These are phyloP conservation scores for Tulasnella sp. DNA, from an alignment of 768 basidiomycete species.

Conservation along the genomic window DNA sequence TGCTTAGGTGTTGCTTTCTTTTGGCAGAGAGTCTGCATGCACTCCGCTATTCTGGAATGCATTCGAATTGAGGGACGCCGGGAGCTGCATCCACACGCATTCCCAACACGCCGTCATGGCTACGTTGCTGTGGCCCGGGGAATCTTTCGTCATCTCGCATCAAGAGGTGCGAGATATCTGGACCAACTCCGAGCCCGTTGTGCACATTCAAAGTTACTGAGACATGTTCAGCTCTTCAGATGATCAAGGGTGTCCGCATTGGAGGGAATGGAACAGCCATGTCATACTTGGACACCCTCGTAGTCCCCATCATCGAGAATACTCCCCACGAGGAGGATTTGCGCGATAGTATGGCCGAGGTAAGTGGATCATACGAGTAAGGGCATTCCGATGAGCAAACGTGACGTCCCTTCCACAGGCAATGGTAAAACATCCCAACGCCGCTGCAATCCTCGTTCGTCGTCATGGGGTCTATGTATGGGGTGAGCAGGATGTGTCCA, in stretches of 20 bases:
- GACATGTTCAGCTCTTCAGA: constrained; percentile 32
- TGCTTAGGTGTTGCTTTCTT: too few species aligned
- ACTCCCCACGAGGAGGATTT: constrained; percentile 85
- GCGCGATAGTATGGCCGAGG: constrained; percentile 73
- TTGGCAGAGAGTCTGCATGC: constrained; percentile 77
- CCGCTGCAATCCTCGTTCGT: constrained; percentile 65
- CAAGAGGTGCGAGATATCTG: constrained; percentile 34
- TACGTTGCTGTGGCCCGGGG: constrained; percentile 62
- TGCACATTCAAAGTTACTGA: neutral
- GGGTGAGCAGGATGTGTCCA: constrained; percentile 41
- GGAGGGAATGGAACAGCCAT: constrained; percentile 66
- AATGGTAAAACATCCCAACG: constrained; percentile 68
- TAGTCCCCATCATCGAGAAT: constrained; percentile 82
- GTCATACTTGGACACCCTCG: constrained; percentile 76
- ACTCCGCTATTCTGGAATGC: constrained; percentile 91
- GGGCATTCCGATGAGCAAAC: neutral
- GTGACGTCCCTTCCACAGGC: constrained; percentile 37
- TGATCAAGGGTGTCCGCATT: constrained; percentile 82
- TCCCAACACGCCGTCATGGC: constrained; percentile 86
- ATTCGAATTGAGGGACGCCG: constrained; percentile 64
- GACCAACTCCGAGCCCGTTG: neutral
- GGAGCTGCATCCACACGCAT: constrained; percentile 85
- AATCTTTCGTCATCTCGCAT: constrained; percentile 69
- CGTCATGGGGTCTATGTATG: constrained; percentile 78
- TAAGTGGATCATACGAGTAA: too few species aligned